Evolutionary conservation across 768 basidiomycete species (phyloP).

Genomic region (Megacollybia marginata): DNA sequence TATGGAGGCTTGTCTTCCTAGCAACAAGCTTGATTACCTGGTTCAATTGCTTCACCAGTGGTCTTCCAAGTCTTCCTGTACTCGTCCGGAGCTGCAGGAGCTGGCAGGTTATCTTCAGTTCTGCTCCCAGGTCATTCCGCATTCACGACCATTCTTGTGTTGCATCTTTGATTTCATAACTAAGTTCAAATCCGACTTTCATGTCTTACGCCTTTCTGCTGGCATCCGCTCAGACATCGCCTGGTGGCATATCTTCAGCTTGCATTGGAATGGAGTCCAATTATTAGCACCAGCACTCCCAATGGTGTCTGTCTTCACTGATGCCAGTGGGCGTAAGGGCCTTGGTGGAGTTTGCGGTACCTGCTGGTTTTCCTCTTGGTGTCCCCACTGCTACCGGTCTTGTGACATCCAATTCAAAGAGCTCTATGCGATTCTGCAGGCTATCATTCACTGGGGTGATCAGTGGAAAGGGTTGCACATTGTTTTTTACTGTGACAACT

Average conservation of each 20-base stretch:
- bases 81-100: slow-evolving; percentile 21
- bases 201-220: slow-evolving; percentile 14
- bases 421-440: slow-evolving; percentile 8
- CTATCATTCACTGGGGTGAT: slow-evolving; percentile 12
- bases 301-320: slow-evolving; percentile 16
- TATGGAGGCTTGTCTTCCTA: slow-evolving; percentile 26
- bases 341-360: slow-evolving; percentile 11
- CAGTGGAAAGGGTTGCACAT: slow-evolving; percentile 10
- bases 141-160: slow-evolving; percentile 18
- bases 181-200: slow-evolving; percentile 15
- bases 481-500: slow-evolving; percentile 17
- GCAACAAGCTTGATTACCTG: slow-evolving; percentile 22
- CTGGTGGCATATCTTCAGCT: slow-evolving; percentile 18
- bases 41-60: slow-evolving; percentile 14
- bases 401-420: slow-evolving; percentile 18
- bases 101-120: slow-evolving; percentile 28
- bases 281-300: slow-evolving; percentile 2
- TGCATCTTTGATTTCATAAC: slow-evolving; percentile 20
- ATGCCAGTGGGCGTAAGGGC: slow-evolving; percentile 18
- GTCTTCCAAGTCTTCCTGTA: slow-evolving; percentile 7
- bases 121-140: slow-evolving; percentile 25
- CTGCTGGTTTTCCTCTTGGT: slow-evolving; percentile 13
- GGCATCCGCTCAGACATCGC: slow-evolving; percentile 13
- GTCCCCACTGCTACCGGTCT: slow-evolving; percentile 13
- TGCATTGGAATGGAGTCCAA: slow-evolving; percentile 11